Conservation (phyloP, 2,329 filamentous ascomycete genomes). For the Sordariomycetes sp. region DNA sequence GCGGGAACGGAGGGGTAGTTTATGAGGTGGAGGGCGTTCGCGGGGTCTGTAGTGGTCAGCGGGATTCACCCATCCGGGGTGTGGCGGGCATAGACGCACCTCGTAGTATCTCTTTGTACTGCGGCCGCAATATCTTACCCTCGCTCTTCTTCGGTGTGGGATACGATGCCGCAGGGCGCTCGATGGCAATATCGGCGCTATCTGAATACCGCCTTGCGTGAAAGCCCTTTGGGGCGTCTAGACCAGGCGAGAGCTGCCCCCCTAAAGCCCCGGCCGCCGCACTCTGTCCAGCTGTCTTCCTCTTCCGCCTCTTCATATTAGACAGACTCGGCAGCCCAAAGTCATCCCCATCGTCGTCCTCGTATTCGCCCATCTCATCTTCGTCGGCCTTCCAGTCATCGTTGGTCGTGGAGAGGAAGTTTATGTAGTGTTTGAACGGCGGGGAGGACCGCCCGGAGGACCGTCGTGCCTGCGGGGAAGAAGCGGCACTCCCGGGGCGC, state of each 20-base stretch:
- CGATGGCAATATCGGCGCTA: conserved; percentile 89
- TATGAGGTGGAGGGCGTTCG: conserved; percentile 90
- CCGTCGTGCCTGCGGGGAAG: conserved; percentile 43
- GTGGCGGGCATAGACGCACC: conserved; percentile 26
- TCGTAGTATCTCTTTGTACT: conserved; percentile 92
- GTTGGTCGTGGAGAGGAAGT: conserved; percentile 70
- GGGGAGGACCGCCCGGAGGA: conserved; percentile 46
- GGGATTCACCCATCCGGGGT: conserved; percentile 8
- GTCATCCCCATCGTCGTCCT: conserved; percentile 85
- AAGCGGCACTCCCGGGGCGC: conserved; percentile 38
- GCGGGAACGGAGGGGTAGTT: conserved; percentile 67
- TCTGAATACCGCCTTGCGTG: conserved; percentile 57
- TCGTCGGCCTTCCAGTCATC: conserved; percentile 73
- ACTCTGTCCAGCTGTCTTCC: conserved; percentile 38
- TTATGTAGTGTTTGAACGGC: conserved; percentile 65
- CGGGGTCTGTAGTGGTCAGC: conserved; percentile 47
- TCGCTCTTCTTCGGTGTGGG: conserved; percentile 82
- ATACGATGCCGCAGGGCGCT: conserved; percentile 72
- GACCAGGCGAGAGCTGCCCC: neutral
- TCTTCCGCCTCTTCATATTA: conserved; percentile 71
- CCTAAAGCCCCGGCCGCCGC: conserved; percentile 26
- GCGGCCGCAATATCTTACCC: conserved; percentile 89
- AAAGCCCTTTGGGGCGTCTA: conserved; percentile 16
- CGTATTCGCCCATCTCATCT: conserved; percentile 65
- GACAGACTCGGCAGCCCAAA: conserved; percentile 90